Conservation (phyloP, 2,329 filamentous ascomycete species). For the Aspergillus sp. region DNA sequence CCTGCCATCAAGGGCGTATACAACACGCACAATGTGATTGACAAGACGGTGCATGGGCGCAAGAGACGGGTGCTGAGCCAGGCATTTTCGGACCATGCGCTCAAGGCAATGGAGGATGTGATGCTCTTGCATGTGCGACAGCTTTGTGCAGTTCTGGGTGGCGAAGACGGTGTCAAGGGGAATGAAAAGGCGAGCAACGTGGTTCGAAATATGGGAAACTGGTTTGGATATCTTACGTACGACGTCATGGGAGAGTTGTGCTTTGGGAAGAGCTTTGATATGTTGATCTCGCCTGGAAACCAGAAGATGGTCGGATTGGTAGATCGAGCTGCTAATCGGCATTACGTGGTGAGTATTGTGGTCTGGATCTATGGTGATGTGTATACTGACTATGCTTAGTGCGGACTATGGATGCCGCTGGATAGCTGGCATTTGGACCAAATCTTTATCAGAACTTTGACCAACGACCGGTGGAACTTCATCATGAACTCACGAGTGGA, state of each 20-base stretch:
- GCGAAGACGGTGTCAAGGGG: conserved; percentile 12
- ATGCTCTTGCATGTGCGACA: conserved; percentile 63
- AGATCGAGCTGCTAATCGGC: conserved; percentile 62
- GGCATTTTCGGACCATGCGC: conserved; percentile 63
- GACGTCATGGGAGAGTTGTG: conserved; percentile 50
- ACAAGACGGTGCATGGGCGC: conserved; percentile 64
- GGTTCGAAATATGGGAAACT: conserved; percentile 31
- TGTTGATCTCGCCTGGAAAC: conserved; percentile 41
- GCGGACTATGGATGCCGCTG: conserved; percentile 66
- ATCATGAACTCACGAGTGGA: conserved; percentile 67
- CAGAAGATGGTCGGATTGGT: conserved; percentile 65
- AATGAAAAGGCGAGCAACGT: conserved; percentile 14
- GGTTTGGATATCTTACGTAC: conserved; percentile 44
- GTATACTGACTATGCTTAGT: conserved; percentile 38
- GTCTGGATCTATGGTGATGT: conserved; percentile 1
- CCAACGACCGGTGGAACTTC: conserved; percentile 62
- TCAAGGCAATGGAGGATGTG: conserved; percentile 65
- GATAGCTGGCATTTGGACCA: conserved; percentile 63
- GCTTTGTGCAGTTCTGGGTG: conserved; percentile 48
- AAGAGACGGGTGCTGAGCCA: conserved; percentile 69
- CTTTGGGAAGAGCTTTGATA: conserved; percentile 49
- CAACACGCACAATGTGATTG: conserved; percentile 69
- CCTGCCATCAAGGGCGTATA: conserved; percentile 59
- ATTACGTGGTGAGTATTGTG: conserved; percentile 56
- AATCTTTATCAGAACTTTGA: conserved; percentile 63